Conservation (phyloP, 345 rosid species). For the Pelargonium nanum region DNA sequence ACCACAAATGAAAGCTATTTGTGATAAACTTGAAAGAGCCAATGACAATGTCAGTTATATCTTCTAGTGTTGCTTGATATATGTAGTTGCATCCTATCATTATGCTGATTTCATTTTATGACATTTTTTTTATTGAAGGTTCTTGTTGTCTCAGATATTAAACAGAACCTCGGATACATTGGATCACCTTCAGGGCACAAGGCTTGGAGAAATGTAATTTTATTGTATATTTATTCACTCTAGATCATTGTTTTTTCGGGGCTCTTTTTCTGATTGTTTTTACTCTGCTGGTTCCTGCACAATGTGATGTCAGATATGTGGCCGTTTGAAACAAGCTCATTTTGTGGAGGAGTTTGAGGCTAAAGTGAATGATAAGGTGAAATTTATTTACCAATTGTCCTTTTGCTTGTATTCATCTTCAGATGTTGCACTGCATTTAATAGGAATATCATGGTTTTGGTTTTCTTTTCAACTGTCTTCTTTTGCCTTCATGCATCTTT, state of each 20-base stretch:
- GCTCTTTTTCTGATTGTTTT: not conserved
- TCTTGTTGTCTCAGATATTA: conserved; percentile 67
- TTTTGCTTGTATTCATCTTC: not conserved
- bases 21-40: conserved; percentile 62
- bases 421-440: not conserved
- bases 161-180: conserved; percentile 58
- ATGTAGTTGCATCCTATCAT: conserved; percentile 4
- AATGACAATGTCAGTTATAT: conserved; percentile 39
- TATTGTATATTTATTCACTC: not conserved
- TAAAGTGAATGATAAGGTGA: conserved; percentile 43
- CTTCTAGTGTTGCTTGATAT: not conserved
- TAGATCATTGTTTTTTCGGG: not conserved
- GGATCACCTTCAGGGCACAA: conserved; percentile 45
- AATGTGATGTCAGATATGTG: conserved; percentile 37
- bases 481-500: too few relatives aligned
- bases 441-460: not conserved
- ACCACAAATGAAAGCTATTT: conserved; percentile 63
- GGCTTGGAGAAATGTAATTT: conserved; percentile 68
- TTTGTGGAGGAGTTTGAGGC: conserved; percentile 57
- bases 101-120: conserved; percentile 18
- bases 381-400: not conserved
- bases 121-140: conserved; percentile 38
- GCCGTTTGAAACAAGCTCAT: conserved; percentile 57
- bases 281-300: conserved; percentile 12
- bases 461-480: not conserved